phyloP scores from a whole-genome alignment of 2,329 filamentous ascomycete genomes.

The Rachicladosporium sp. region DNA sequence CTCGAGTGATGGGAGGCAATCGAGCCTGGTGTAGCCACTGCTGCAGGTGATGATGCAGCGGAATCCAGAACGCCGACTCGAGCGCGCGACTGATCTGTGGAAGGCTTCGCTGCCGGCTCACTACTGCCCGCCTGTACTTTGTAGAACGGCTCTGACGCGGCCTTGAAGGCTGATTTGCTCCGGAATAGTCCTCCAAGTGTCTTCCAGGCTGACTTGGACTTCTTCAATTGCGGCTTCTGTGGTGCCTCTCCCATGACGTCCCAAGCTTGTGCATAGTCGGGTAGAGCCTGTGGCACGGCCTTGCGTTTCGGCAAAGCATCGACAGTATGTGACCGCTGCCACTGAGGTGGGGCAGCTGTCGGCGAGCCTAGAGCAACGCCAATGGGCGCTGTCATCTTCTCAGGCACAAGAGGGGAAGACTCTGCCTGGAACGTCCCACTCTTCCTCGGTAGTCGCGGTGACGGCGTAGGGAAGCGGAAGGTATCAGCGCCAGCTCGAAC shows the following conservation, averaged over 20 bases:
- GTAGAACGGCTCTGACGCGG: conserved; percentile 7
- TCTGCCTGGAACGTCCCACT: conserved; percentile 10
- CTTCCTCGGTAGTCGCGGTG: conserved; percentile 11
- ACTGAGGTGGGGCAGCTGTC: too few relatives aligned
- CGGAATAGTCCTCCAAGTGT: conserved; percentile 16
- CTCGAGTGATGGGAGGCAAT: too few relatives aligned
- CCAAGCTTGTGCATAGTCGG: conserved; percentile 3
- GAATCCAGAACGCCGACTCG: conserved; percentile 4
- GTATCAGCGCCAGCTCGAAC: conserved; percentile 13
- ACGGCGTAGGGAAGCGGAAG: conserved; percentile 19
- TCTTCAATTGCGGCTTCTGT: conserved; percentile 7
- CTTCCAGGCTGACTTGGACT: conserved; percentile 20
- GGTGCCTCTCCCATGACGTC: not conserved
- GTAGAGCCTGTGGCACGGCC: not conserved
- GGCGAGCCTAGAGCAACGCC: too few relatives aligned
- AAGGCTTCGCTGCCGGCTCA: not conserved
- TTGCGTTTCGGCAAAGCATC: too few relatives aligned
- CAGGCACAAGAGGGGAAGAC: too few relatives aligned
- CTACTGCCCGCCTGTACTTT: conserved; percentile 5
- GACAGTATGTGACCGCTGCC: too few relatives aligned
- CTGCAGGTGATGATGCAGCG: conserved; percentile 3
- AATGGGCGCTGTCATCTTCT: too few relatives aligned
- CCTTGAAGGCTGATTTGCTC: conserved; percentile 9
- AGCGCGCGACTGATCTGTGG: not conserved
- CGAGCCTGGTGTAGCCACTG: not conserved